Conservation (phyloP, 1,139 yeast genomes). For the Candida labiduridarum region DNA sequence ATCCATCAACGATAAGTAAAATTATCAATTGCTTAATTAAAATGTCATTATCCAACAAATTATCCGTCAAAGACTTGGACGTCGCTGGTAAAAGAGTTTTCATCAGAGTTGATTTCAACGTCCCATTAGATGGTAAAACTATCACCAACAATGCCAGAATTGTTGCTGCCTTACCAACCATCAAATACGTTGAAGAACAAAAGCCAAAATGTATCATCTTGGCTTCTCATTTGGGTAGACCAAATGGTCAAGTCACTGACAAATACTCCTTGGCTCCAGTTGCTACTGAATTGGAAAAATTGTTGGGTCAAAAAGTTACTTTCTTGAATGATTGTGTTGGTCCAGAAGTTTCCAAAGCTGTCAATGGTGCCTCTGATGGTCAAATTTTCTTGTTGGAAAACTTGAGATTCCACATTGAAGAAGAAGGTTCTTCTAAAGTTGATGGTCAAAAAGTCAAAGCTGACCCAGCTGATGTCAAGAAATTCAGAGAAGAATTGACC, state of each 20-base stretch:
- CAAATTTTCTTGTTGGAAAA: conserved; percentile 84
- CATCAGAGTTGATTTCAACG: conserved; percentile 97
- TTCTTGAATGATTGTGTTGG: conserved; percentile 92
- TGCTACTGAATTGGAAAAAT: conserved; percentile 77
- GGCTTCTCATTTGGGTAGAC: conserved; percentile 97
- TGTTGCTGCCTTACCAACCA: conserved; percentile 97
- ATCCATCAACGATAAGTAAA: conserved; percentile 1
- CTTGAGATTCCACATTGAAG: conserved; percentile 97
- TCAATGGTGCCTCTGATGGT: conserved; percentile 70
- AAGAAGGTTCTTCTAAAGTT: conserved; percentile 75
- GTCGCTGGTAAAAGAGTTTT: conserved; percentile 89
- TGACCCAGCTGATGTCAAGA: conserved; percentile 74
- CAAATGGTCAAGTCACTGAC: conserved; percentile 82
- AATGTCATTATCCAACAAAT: conserved; percentile 91
- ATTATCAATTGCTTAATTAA: conserved; percentile 13
- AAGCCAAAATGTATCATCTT: conserved; percentile 86
- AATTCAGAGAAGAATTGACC: conserved; percentile 85
- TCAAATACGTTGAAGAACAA: conserved; percentile 86
- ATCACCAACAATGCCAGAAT: conserved; percentile 99
- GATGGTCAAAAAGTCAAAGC: conserved; percentile 93
- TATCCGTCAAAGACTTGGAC: conserved; percentile 87
- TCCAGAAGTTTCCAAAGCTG: conserved; percentile 75
- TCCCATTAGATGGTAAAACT: conserved; percentile 91
- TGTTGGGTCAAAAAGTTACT: conserved; percentile 67
- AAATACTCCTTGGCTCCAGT: conserved; percentile 93